Conservation (phyloP, 1,284 basidiomycete species). For the Coriolopsis trogii region DNA sequence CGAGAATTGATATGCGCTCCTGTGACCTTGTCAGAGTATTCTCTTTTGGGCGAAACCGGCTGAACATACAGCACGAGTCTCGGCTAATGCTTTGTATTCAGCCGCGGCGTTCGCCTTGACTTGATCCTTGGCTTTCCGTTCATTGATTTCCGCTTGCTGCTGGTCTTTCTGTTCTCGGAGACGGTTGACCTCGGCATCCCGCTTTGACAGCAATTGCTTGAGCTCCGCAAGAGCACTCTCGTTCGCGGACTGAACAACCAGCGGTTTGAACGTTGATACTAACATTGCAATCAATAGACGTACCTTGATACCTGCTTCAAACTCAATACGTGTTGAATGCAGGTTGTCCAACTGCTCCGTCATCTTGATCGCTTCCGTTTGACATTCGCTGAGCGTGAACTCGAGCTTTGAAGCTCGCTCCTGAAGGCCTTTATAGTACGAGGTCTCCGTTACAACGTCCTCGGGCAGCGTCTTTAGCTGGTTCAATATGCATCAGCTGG, state of each 20-base stretch:
- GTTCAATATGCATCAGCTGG: not conserved
- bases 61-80: constrained; percentile 63
- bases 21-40: constrained; percentile 35
- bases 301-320: constrained; percentile 51
- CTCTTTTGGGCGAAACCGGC: constrained; percentile 9
- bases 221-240: constrained; percentile 58
- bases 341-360: constrained; percentile 45
- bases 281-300: constrained; percentile 8
- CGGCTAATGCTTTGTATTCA: constrained; percentile 74
- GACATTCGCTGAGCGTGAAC: constrained; percentile 39
- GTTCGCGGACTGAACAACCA: constrained; percentile 49
- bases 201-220: constrained; percentile 57
- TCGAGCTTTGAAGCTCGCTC: constrained; percentile 49
- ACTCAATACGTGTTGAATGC: constrained; percentile 44
- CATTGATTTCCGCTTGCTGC: constrained; percentile 68
- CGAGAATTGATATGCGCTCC: constrained; percentile 76
- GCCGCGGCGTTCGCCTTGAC: constrained; percentile 67
- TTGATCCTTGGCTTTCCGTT: constrained; percentile 70
- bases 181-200: constrained; percentile 76
- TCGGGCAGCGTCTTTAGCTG: constrained; percentile 50
- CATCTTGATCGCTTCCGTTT: constrained; percentile 39
- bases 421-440: constrained; percentile 51
- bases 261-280: constrained; percentile 21
- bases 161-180: constrained; percentile 86
- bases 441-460: constrained; percentile 48